Percentiles rank a stretch among this genome's conserved stretches.
Conservation (phyloP, 352 stramenopile genomes). For the Pythium biforme region DNA sequence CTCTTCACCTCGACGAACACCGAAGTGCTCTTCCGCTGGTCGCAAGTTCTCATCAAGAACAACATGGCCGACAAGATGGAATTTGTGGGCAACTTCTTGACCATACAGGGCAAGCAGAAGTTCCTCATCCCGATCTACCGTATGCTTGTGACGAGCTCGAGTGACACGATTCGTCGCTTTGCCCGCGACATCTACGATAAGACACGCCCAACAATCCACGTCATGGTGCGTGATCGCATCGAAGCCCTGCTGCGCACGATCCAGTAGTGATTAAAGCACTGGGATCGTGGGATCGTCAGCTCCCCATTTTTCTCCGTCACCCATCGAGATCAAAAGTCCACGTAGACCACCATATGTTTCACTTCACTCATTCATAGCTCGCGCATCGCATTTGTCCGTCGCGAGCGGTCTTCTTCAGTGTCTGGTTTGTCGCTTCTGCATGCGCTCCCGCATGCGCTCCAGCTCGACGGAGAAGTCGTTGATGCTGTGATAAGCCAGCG, state of each 20-base stretch:
- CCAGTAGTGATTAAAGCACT: constrained; percentile 1
- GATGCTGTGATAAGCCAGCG: constrained; percentile 21
- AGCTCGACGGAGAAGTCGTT: constrained; percentile 37
- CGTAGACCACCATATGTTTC: not conserved
- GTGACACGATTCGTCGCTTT: constrained; percentile 39
- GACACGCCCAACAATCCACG: constrained; percentile 53
- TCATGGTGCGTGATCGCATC: constrained; percentile 77
- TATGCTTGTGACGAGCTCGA: constrained; percentile 45
- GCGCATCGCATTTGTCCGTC: not conserved
- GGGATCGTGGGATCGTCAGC: too few species aligned
- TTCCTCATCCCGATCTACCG: constrained; percentile 78
- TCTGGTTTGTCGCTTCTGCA: constrained; percentile 21
- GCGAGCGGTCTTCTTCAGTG: not conserved
- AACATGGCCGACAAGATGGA: constrained; percentile 39
- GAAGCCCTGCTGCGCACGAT: constrained; percentile 45
- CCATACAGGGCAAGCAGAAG: constrained; percentile 79
- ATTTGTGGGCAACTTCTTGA: constrained; percentile 54
- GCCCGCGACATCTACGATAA: constrained; percentile 42
- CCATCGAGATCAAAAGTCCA: too few species aligned
- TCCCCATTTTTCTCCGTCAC: too few species aligned
- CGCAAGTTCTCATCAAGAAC: constrained; percentile 68
- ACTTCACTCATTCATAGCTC: not conserved
- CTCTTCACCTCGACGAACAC: constrained; percentile 61
- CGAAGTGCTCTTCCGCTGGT: constrained; percentile 70
- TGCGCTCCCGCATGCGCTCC: constrained; percentile 31